A percentile compares a stretch with the other conserved stretches of the same genome.
Evolutionary conservation across 2,329 filamentous ascomycete genomes (phyloP).

Genomic region (Pestalotiopsis sp.): DNA sequence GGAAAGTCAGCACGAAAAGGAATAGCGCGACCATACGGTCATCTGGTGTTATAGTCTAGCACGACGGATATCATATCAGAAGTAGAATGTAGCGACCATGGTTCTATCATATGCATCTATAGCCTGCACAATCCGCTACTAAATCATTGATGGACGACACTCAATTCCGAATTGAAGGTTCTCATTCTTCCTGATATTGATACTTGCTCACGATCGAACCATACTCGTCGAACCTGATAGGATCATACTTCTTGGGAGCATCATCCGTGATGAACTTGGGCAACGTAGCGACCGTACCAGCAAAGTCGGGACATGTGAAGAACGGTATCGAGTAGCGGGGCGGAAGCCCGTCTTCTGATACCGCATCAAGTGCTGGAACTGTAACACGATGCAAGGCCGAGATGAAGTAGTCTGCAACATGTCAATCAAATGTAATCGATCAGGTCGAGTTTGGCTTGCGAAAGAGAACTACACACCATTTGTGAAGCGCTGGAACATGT

Average conservation of each 20-base stretch:
- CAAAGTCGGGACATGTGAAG: conserved; percentile 24
- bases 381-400: conserved; percentile 26
- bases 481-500: conserved; percentile 27
- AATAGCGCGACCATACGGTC: too few relatives aligned
- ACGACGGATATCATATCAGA: too few relatives aligned
- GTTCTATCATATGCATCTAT: background rate
- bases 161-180: background rate
- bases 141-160: background rate
- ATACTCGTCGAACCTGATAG: conserved; percentile 28
- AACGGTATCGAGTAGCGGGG: conserved; percentile 23
- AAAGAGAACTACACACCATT: conserved; percentile 20
- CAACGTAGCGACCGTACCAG: conserved; percentile 23
- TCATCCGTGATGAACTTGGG: conserved; percentile 22
- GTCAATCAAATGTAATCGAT: background rate
- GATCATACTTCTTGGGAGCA: conserved; percentile 21
- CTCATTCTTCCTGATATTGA: conserved; percentile 17
- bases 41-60: too few relatives aligned
- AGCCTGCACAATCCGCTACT: background rate
- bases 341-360: conserved; percentile 20
- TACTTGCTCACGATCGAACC: conserved; percentile 24
- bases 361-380: conserved; percentile 19
- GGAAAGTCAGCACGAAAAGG: too few relatives aligned
- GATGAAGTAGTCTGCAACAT: conserved; percentile 24
- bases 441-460: background rate
- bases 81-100: too few relatives aligned